A percentile compares a stretch with the other conserved stretches of the same genome.
Evolutionary conservation across 495 filamentous ascomycete genomes (phyloP).

Genomic region (Cercophora sp.): DNA sequence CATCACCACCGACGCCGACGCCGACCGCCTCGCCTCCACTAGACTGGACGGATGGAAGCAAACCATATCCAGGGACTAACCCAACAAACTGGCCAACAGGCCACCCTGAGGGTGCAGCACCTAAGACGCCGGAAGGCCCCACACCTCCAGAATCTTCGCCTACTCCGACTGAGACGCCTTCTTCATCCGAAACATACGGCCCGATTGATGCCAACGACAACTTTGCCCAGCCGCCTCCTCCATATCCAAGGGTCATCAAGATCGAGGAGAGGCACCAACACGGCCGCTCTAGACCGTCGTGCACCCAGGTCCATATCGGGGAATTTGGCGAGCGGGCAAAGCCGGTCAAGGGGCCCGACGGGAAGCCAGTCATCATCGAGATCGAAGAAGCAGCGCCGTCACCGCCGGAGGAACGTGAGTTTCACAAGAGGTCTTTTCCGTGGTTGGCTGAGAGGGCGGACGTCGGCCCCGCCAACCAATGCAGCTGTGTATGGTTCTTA

Average conservation of each 20-base stretch:
- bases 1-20: background rate
- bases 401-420: constrained; percentile 1
- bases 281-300: constrained; percentile 36
- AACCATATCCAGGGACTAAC: background rate
- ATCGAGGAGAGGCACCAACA: constrained; percentile 70
- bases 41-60: background rate
- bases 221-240: constrained; percentile 15
- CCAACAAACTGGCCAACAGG: background rate
- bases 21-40: background rate
- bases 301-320: constrained; percentile 67
- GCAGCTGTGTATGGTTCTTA: constrained; percentile 28
- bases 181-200: constrained; percentile 12
- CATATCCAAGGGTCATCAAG: constrained; percentile 73
- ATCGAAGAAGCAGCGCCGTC: constrained; percentile 49
- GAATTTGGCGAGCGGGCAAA: constrained; percentile 31
- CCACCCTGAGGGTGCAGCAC: background rate
- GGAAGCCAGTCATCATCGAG: constrained; percentile 47
- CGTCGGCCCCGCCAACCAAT: constrained; percentile 18
- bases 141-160: background rate
- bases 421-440: background rate
- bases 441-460: constrained; percentile 4
- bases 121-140: background rate
- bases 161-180: constrained; percentile 1
- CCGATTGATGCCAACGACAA: constrained; percentile 15
- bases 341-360: constrained; percentile 36